phyloP scores from a whole-genome alignment of 1,139 yeast genomes.

The Candida labiduridarum region DNA sequence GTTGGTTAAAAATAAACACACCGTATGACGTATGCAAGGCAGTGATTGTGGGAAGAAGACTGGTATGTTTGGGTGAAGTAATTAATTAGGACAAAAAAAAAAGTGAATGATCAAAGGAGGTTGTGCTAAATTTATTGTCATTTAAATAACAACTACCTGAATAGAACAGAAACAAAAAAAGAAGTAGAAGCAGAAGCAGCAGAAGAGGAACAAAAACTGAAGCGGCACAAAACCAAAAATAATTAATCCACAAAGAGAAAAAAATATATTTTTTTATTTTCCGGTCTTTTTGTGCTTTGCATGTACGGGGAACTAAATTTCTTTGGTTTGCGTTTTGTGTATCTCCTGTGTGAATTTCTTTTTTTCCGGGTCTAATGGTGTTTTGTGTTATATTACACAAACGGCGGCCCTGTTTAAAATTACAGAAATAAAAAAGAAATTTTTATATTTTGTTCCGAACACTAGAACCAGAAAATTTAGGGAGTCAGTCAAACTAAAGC shows the following conservation, averaged over 20 bases:
- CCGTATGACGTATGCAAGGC: background rate
- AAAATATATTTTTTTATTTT: background rate
- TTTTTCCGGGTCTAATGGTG: background rate
- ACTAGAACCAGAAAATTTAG: no score
- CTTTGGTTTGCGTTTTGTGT: background rate
- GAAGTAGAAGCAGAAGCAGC: background rate
- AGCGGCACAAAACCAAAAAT: background rate
- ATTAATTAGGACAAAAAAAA: background rate
- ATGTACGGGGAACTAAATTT: background rate
- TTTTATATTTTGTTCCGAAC: no score
- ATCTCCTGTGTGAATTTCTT: background rate
- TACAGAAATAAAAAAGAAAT: no score
- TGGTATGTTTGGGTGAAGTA: background rate
- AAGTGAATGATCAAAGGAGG: conserved; percentile 13
- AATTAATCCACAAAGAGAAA: background rate
- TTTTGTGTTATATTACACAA: background rate
- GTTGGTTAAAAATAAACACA: conserved; percentile 1
- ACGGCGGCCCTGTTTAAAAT: background rate
- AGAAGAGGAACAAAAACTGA: background rate
- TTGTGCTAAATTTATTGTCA: conserved; percentile 8
- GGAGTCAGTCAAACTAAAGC: no score
- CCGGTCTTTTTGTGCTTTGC: background rate
- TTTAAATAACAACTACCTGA: conserved; percentile 3
- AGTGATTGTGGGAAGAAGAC: background rate
- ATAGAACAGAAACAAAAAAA: background rate